Conservation (phyloP, 75 land plant species). For the Sequoia sempervirens region DNA sequence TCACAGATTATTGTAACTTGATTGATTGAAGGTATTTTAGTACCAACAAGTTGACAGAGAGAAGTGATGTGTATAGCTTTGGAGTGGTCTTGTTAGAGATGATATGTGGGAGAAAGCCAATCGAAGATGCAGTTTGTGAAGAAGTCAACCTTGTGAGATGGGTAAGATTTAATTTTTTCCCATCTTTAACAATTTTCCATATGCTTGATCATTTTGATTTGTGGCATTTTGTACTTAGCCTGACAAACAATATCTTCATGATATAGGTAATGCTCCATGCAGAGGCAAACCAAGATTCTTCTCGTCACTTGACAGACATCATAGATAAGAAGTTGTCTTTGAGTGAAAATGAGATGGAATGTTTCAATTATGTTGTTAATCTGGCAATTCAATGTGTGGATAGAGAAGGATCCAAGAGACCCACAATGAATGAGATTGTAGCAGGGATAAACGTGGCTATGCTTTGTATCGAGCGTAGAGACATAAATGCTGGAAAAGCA, state of each 20-base stretch:
- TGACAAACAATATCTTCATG: not conserved
- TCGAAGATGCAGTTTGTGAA: not conserved
- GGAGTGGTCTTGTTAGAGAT: conserved; percentile 28
- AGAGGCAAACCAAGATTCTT: not conserved
- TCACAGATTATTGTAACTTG: not conserved
- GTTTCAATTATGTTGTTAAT: not conserved
- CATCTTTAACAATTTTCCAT: no score
- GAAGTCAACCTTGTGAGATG: not conserved
- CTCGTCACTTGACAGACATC: not conserved
- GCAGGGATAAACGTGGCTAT: not conserved
- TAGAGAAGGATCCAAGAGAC: not conserved
- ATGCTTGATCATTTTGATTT: no score
- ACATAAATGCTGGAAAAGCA: not conserved
- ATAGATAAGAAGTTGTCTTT: not conserved
- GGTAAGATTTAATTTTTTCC: not conserved
- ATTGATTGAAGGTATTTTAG: conserved; percentile 5
- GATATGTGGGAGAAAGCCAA: not conserved
- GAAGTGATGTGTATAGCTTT: conserved; percentile 21
- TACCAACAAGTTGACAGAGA: conserved; percentile 1
- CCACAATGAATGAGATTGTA: not conserved
- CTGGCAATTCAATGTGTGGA: not conserved
- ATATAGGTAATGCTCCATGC: not conserved
- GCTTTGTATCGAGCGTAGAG: not conserved
- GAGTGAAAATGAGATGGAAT: not conserved
- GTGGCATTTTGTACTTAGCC: not conserved